These are phyloP conservation scores for Geotrichum reessii DNA, from an alignment of 1,139 yeast genomes.

Conservation along the genomic window DNA sequence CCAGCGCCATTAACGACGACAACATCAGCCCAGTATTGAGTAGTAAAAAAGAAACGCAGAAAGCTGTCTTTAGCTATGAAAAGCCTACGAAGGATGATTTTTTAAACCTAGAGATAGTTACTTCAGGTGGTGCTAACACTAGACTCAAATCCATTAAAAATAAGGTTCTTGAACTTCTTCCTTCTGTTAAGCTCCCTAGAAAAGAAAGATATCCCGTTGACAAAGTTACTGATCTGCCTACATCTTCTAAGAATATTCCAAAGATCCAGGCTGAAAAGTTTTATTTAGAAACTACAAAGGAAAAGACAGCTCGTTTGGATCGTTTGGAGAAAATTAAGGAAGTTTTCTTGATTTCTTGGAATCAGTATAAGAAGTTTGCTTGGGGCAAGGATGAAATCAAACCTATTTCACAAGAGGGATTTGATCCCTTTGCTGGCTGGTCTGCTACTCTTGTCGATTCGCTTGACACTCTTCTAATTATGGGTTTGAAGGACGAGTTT, in stretches of 20 bases:
- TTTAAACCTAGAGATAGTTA: slow-evolving; percentile 13
- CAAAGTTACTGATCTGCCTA: slow-evolving; percentile 15
- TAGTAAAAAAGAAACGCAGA: neutral
- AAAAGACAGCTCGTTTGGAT: slow-evolving; percentile 11
- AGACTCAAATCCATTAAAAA: slow-evolving; percentile 7
- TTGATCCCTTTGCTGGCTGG: slow-evolving; percentile 45
- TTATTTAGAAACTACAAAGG: slow-evolving; percentile 1
- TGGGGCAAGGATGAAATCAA: slow-evolving; percentile 63
- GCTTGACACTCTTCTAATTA: slow-evolving; percentile 58
- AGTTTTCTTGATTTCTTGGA: slow-evolving; percentile 56
- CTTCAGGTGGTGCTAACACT: slow-evolving; percentile 19
- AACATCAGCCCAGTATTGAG: neutral
- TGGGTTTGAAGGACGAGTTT: slow-evolving; percentile 54
- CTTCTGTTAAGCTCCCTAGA: slow-evolving; percentile 23
- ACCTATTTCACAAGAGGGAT: slow-evolving; percentile 36
- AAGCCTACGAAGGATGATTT: slow-evolving; percentile 8
- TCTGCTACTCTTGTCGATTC: slow-evolving; percentile 57
- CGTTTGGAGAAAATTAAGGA: slow-evolving; percentile 46
- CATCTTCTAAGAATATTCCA: slow-evolving; percentile 7
- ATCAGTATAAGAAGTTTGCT: slow-evolving; percentile 50
- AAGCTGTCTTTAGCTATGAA: neutral
- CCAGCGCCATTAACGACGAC: neutral
- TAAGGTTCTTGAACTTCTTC: slow-evolving; percentile 1
- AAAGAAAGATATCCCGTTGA: slow-evolving; percentile 26
- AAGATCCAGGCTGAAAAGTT: slow-evolving; percentile 10